These are phyloP conservation scores for Boletus fagicola DNA, from an alignment of 768 basidiomycete genomes.

Conservation along the genomic window DNA sequence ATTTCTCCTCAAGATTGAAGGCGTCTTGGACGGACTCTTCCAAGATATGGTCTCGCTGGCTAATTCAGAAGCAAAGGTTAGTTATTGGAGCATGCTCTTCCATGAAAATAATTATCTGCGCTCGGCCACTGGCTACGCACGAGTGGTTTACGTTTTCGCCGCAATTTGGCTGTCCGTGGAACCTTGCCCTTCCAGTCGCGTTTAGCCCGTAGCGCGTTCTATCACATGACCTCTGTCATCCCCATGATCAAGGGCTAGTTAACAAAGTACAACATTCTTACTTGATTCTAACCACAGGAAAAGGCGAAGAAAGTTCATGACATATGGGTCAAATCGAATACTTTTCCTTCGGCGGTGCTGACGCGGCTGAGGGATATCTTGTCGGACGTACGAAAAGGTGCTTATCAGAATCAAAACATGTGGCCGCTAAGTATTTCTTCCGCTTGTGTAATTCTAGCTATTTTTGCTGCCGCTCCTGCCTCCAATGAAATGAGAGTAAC, in stretches of 20 bases:
- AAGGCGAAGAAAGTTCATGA: slow-evolving; percentile 97
- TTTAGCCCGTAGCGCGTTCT: slow-evolving; percentile 23
- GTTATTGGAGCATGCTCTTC: slow-evolving; percentile 36
- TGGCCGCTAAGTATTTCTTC: slow-evolving; percentile 82
- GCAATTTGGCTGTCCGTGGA: slow-evolving; percentile 2
- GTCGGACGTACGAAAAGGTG: slow-evolving; percentile 78
- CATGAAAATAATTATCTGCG: not conserved
- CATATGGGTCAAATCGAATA: slow-evolving; percentile 91
- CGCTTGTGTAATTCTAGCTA: slow-evolving; percentile 66
- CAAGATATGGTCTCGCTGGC: slow-evolving; percentile 74
- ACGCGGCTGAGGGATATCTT: slow-evolving; percentile 69
- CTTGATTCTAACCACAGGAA: slow-evolving; percentile 62
- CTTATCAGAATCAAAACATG: slow-evolving; percentile 62
- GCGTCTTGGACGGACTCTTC: slow-evolving; percentile 85
- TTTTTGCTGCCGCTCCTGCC: slow-evolving; percentile 40
- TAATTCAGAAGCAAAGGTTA: slow-evolving; percentile 80
- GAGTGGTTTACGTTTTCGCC: slow-evolving; percentile 6
- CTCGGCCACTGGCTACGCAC: slow-evolving; percentile 10
- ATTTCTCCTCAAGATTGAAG: slow-evolving; percentile 87
- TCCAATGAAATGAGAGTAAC: slow-evolving; percentile 53
- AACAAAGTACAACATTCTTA: slow-evolving; percentile 38
- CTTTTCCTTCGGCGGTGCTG: slow-evolving; percentile 79
- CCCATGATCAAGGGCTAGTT: slow-evolving; percentile 35
- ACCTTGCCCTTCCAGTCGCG: slow-evolving; percentile 5
- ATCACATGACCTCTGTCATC: slow-evolving; percentile 29